Evolutionary conservation across 2,329 filamentous ascomycete genomes (phyloP), one percentile per base, ranked within the genome.

Genomic region (Penicillium sp.): DNA sequence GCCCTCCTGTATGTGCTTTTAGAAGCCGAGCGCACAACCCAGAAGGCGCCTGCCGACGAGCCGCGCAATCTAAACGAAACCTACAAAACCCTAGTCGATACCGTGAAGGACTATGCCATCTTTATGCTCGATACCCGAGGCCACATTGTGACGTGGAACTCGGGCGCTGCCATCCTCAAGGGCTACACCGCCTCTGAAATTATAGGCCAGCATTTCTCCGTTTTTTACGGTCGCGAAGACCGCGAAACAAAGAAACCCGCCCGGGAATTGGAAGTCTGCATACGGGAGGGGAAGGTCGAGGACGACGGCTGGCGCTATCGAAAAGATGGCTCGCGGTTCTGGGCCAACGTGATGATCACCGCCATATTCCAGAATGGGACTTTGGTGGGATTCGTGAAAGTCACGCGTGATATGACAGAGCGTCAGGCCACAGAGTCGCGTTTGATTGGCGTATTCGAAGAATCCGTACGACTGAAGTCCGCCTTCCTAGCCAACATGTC

Each of bases 401-500:
- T 86, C 38, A 85, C 82, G 0, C 76, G 83, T 22, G 82, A 86
- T 59, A 62, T 85, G 58, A 83, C 81, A 0, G 82, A 85, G 60
- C 75, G 81, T 24, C 81, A 81, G 52, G 79, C 79, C 42, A 78
- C 80, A 11, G 83, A 86, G 64, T 70, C 77, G n/a, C 78, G 78
- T 3, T 69, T 85, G 16, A 82, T 85, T 42, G 70, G 78, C 10
- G 83, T 82, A 2, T 85, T 82, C 58, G 83, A 86, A 62, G 83
- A 86, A 67, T 80, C 83, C n/a, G 81, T 82, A n/a, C 82, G 81
- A 59, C 69, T 86, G 54, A 86, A 86, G 67, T 83, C 79, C 4
- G 82, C 85, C 29, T 87, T 86, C 58, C 67, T 86, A 24, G 83
- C 82, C 48, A 85, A 86, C 64, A 86, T 87, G 80, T 82, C 79